A percentile compares a stretch with the other conserved stretches of the same genome.
phyloP scores from a whole-genome alignment of 176 grass and related monocot species.

The Carex pumila region DNA sequence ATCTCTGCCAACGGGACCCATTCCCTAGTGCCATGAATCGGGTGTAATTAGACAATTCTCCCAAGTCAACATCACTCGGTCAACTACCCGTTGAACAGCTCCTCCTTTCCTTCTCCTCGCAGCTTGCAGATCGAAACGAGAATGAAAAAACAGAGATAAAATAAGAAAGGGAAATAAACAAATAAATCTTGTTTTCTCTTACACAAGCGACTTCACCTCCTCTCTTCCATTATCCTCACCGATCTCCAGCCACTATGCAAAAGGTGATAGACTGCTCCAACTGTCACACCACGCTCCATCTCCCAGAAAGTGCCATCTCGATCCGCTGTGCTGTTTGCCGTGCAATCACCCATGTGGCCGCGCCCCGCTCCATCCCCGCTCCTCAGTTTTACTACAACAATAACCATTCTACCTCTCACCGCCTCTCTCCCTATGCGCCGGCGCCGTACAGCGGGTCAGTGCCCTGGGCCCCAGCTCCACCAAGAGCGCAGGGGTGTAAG shows the following conservation, averaged over 20 bases:
- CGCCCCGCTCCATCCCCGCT: background rate
- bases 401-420: background rate
- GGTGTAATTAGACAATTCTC: background rate
- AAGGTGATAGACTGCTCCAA: slow-evolving; percentile 89
- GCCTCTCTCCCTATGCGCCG: background rate
- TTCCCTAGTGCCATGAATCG: background rate
- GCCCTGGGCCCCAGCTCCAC: slow-evolving; percentile 44
- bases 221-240: background rate
- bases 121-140: background rate
- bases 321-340: slow-evolving; percentile 79
- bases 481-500: slow-evolving; percentile 61
- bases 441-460: background rate
- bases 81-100: background rate
- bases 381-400: background rate
- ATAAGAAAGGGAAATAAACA: background rate
- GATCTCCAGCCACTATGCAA: slow-evolving; percentile 18
- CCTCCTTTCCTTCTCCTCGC: background rate
- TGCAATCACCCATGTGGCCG: slow-evolving; percentile 55
- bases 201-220: background rate
- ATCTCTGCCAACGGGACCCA: background rate
- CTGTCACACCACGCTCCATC: slow-evolving; percentile 60
- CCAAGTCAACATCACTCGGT: background rate
- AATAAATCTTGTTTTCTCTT: background rate
- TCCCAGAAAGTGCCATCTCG: slow-evolving; percentile 60
- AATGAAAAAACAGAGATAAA: background rate